Evolutionary conservation across 306 rosid genomes (phyloP).

Genomic region (Hippophae gyantsensis): DNA sequence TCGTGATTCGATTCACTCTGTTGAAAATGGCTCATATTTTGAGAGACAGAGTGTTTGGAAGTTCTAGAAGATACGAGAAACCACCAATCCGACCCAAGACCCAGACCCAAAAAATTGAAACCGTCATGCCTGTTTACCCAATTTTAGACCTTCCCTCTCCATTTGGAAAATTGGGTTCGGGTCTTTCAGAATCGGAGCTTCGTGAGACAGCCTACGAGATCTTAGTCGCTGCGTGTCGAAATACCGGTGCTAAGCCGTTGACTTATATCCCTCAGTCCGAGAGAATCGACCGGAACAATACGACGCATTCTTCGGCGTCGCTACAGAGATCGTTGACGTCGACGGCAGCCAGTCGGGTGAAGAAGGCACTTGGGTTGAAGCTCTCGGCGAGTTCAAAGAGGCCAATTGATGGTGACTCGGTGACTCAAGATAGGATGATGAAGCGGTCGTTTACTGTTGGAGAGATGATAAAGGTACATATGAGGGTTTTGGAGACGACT

Average conservation of each 20-base stretch:
- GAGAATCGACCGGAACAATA: slow-evolving; percentile 37
- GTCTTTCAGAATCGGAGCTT: slow-evolving; percentile 58
- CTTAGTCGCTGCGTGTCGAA: slow-evolving; percentile 70
- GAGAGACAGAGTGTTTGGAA: slow-evolving; percentile 36
- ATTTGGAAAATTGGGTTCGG: slow-evolving; percentile 37
- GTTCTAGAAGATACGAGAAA: slow-evolving; percentile 27
- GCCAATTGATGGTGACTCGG: slow-evolving; percentile 26
- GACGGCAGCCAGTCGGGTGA: slow-evolving; percentile 75
- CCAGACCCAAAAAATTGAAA: slow-evolving; percentile 5
- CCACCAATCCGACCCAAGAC: background rate
- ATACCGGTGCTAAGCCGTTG: slow-evolving; percentile 63
- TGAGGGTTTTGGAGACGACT: slow-evolving; percentile 76
- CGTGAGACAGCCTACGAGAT: slow-evolving; percentile 91
- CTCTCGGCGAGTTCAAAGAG: slow-evolving; percentile 37
- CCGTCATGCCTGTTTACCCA: slow-evolving; percentile 51
- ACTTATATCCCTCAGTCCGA: slow-evolving; percentile 79
- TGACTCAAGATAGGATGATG: slow-evolving; percentile 23
- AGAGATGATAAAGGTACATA: slow-evolving; percentile 74
- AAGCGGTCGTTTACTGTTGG: slow-evolving; percentile 60
- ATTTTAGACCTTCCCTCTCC: slow-evolving; percentile 52
- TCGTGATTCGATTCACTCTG: no score
- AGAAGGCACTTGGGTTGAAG: slow-evolving; percentile 78
- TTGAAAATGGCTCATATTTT: slow-evolving; percentile 40
- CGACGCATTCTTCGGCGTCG: slow-evolving; percentile 32
- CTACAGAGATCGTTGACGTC: slow-evolving; percentile 73